A percentile compares a stretch with the other conserved stretches of the same genome.
Evolutionary conservation across 352 stramenopile species (phyloP).

Genomic region (Aphanomyces invadans): DNA sequence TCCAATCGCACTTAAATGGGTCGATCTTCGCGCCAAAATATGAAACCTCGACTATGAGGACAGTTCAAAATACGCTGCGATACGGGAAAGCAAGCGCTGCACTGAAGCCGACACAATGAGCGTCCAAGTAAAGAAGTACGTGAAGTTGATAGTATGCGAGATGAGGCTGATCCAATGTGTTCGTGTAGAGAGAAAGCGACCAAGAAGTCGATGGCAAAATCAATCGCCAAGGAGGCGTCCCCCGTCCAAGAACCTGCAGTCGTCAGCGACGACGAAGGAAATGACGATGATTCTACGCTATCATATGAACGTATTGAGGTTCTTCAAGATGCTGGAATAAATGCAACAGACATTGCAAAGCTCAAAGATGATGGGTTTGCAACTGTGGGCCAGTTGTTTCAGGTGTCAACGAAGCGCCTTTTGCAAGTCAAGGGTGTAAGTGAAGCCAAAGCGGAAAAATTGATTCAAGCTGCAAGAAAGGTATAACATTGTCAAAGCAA

Average conservation of each 20-base stretch:
- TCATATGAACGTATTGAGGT: constrained; percentile 70
- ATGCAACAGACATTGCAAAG: constrained; percentile 63
- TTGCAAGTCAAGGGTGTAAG: constrained; percentile 82
- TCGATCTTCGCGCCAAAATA: constrained; percentile 20
- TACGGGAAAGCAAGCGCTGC: not conserved
- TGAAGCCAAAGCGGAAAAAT: constrained; percentile 83
- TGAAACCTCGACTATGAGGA: not conserved
- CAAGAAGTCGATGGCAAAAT: constrained; percentile 12
- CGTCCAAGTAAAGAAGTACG: constrained; percentile 21
- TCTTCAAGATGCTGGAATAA: constrained; percentile 68
- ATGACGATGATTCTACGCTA: constrained; percentile 38
- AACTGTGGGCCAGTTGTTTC: constrained; percentile 73
- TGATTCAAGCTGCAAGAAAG: constrained; percentile 69
- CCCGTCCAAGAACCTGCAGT: constrained; percentile 24
- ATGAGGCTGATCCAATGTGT: not conserved
- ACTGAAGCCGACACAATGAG: constrained; percentile 3
- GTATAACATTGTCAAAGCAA: constrained; percentile 27
- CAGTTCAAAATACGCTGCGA: not conserved
- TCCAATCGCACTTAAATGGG: constrained; percentile 7
- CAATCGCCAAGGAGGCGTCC: not conserved
- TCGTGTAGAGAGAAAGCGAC: constrained; percentile 21
- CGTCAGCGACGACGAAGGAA: constrained; percentile 38
- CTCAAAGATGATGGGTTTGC: constrained; percentile 73
- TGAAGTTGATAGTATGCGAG: not conserved
- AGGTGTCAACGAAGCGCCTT: constrained; percentile 58